Base-by-base conservation (phyloP, 148 eudicot genomes). In the Chenopodium berlandieri region DNA sequence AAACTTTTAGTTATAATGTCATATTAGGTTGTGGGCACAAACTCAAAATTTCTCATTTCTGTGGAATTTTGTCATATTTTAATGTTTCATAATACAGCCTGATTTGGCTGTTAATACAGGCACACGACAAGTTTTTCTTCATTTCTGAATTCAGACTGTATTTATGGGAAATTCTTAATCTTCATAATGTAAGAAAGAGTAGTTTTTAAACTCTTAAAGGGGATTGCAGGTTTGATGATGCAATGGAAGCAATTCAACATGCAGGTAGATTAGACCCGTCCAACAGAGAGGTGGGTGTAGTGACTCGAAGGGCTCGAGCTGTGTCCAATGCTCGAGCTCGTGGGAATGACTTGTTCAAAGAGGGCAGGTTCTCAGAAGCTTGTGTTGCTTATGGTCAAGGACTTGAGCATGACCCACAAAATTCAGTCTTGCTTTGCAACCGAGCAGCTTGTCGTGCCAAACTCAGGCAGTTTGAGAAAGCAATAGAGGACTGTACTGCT, bases 401-500 rank as follows among this genome's bases (percentile, higher is more conserved):
- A 46, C 97, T 96, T 20, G 89, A 91, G 75, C 94, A 88, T 73
- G 98, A 94, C 63, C 98, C 98, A 0, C 84, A 83, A 87, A 96
- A 94, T 85, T 84, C 99, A 0, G 81, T 94, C 56, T 87, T 94
- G 88, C 78, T 94, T 50, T 91, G 95, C 77, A 96, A 96, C 82
- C 85, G 99, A 84, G 99, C 97, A 34, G 92, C 99, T 30, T 96
- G 97, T 80, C 81, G 91, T 19, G 77, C 89, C 66, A 94, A 92
- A 77, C 94, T 96, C 16, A 82, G 91, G 11, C 90, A 88, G 47
- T 87, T 78, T 73, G 92, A 92, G 72, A 89, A 87, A 75, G 98
- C 99, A 11, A 48, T 91, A 0, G 98, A 94, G 81, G 99, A 96
- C 82, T 96, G 97, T 81, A 90, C 76, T 14, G 83, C 91, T 58